Evolutionary conservation across 2,329 filamentous ascomycete genomes (phyloP).

Genomic region (Dryadomyces quercivorus): DNA sequence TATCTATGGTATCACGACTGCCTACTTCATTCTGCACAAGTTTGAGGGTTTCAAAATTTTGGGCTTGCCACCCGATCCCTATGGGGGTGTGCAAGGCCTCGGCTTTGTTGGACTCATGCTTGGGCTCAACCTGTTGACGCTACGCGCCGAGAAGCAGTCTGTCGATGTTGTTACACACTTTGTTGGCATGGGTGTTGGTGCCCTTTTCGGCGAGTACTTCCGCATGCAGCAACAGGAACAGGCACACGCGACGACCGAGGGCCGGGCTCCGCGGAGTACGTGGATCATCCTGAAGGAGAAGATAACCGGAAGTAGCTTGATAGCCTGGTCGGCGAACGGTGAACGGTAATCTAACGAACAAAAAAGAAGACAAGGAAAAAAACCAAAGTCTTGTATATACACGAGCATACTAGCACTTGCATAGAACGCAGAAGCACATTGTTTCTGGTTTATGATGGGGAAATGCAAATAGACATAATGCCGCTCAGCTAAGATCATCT

Average conservation of each 20-base stretch:
- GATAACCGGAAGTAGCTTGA: no score
- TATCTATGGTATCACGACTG: conserved; percentile 46
- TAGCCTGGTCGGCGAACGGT: no score
- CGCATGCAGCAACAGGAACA: conserved; percentile 17
- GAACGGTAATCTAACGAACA: no score
- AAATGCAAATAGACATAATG: no score
- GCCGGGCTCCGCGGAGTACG: conserved; percentile 4
- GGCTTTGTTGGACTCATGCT: conserved; percentile 38
- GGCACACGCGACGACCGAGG: conserved; percentile 6
- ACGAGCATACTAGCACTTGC: no score
- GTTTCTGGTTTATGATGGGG: no score
- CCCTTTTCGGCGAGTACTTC: conserved; percentile 26
- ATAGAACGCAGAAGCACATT: no score
- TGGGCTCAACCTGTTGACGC: conserved; percentile 35
- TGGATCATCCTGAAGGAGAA: conserved; percentile 1
- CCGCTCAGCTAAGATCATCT: no score
- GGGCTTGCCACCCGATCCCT: conserved; percentile 41
- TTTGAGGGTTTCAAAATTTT: conserved; percentile 45
- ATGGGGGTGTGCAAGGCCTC: conserved; percentile 39
- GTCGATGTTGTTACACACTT: conserved; percentile 42
- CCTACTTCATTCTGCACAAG: conserved; percentile 48
- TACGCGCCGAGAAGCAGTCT: conserved; percentile 29
- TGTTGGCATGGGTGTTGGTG: conserved; percentile 35
- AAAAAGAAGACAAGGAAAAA: no score
- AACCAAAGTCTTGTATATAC: no score